These are phyloP conservation scores for Tubosaeta sp. DNA, from an alignment of 768 basidiomycete species.

Conservation along the genomic window DNA sequence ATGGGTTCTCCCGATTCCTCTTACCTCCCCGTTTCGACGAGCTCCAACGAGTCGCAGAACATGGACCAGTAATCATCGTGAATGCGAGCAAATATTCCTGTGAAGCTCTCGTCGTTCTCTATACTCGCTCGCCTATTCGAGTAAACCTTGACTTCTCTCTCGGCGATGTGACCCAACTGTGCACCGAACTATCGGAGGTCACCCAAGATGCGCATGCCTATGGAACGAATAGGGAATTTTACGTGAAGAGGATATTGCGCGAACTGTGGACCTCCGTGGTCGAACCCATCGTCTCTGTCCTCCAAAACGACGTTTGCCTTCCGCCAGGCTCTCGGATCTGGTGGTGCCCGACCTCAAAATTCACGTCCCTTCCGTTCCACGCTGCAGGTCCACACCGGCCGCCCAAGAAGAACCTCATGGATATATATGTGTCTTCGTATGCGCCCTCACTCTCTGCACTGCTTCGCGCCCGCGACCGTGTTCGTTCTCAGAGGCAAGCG, in stretches of 20 bases:
- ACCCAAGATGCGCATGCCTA: neutral
- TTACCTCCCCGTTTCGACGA: neutral
- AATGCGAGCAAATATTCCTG: neutral
- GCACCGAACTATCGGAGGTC: neutral
- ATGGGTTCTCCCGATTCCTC: neutral
- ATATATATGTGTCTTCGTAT: neutral
- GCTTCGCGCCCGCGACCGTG: neutral
- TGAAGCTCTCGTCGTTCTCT: neutral
- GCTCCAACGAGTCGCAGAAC: neutral
- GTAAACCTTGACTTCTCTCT: neutral
- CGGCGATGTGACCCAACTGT: neutral
- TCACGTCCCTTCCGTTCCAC: neutral
- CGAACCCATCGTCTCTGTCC: neutral
- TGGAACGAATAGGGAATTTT: neutral
- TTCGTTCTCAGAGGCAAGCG: neutral
- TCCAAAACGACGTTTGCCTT: neutral
- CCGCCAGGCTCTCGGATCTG: neutral
- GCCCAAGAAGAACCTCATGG: neutral
- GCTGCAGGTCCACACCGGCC: neutral
- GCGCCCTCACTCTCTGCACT: neutral
- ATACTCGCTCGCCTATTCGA: neutral
- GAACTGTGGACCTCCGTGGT: neutral
- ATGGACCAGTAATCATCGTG: neutral
- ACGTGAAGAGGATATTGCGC: neutral
- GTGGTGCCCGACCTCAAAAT: neutral